Base-by-base conservation (phyloP, 495 filamentous ascomycete species). In the Letharia columbiana region DNA sequence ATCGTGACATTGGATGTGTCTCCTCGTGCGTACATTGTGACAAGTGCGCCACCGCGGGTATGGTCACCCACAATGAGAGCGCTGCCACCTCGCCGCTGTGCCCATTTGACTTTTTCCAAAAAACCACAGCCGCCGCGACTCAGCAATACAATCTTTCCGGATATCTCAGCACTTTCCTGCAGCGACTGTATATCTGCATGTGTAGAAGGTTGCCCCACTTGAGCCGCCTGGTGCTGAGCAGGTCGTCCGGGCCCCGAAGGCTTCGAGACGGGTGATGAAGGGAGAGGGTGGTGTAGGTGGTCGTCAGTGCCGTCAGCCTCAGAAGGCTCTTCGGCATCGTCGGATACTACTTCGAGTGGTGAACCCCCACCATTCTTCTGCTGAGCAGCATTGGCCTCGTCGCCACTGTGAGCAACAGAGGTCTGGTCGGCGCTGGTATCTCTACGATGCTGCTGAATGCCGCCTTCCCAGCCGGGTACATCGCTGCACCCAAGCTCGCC, bases 401-500 rank as follows among this genome's bases (percentile, higher is more conserved):
- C 39, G 54, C 54, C 44, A 59, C 63, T 58, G 18, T 49, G 42
- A 40, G 40, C 41, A n/a, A 71, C 65, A 69, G 71, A 3, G 41
- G n/a, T 54, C 20, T 61, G 61, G 39, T 66, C 67, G 42, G 61
- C 37, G 28, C 15, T 42, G 57, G 50, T n/a, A 35, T 64, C 66
- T 20, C 59, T 65, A 35, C 68, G 74, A 63, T 72, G 76, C 52
- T 71, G 65, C 52, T 74, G 73, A 58, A 76, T 77, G 13, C 79
- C 80, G 47, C 85, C 86, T 47, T 84, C 85, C 93, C 94, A 97
- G 6, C 91, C 92, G 2, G 91, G 90, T n/a, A 96, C 88, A 82
- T 98, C 94, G 68, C 93, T 96, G 75, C 94, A 98, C 35, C 95
- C 94, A n/a, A 97, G 80, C 78, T 98, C 92, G 1, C 93, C 91